Conservation (phyloP, 495 filamentous ascomycete genomes). For the Viridothelium virens region DNA sequence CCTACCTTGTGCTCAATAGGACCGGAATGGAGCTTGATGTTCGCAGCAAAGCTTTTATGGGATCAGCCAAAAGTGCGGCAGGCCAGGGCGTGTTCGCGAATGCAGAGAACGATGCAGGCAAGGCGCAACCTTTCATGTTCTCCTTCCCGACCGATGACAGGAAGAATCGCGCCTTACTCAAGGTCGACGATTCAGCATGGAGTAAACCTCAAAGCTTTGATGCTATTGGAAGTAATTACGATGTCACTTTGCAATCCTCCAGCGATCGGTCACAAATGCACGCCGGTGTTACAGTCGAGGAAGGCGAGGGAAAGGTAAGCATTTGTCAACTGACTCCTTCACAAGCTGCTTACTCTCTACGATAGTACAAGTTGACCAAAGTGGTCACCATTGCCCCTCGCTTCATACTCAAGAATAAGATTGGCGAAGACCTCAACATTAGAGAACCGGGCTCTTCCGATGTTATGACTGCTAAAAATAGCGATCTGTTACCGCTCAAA, state of each 20-base stretch:
- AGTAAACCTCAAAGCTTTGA: constrained; percentile 97
- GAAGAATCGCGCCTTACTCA: constrained; percentile 79
- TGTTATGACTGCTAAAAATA: constrained; percentile 63
- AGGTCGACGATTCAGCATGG: constrained; percentile 82
- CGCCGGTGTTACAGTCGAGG: constrained; percentile 75
- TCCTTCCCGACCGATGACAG: constrained; percentile 80
- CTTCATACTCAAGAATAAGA: constrained; percentile 89
- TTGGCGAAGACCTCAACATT: constrained; percentile 77
- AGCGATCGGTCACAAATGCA: constrained; percentile 73
- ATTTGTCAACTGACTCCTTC: neutral
- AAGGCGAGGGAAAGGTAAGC: constrained; percentile 73
- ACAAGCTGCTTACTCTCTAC: constrained; percentile 10
- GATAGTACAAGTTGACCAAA: constrained; percentile 80
- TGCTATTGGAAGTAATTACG: constrained; percentile 87
- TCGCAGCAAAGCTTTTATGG: constrained; percentile 78
- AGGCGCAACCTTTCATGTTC: constrained; percentile 88
- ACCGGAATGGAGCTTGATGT: constrained; percentile 85
- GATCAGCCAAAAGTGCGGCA: constrained; percentile 70
- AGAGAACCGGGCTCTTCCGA: constrained; percentile 84
- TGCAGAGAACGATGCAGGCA: constrained; percentile 46
- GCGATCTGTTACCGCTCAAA: constrained; percentile 72
- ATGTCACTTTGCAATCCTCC: constrained; percentile 69
- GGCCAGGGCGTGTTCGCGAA: constrained; percentile 53
- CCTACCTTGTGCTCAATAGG: constrained; percentile 90
- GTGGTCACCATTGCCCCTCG: constrained; percentile 88